phyloP scores from a whole-genome alignment of 345 rosid species.

The Boechera retrofracta region DNA sequence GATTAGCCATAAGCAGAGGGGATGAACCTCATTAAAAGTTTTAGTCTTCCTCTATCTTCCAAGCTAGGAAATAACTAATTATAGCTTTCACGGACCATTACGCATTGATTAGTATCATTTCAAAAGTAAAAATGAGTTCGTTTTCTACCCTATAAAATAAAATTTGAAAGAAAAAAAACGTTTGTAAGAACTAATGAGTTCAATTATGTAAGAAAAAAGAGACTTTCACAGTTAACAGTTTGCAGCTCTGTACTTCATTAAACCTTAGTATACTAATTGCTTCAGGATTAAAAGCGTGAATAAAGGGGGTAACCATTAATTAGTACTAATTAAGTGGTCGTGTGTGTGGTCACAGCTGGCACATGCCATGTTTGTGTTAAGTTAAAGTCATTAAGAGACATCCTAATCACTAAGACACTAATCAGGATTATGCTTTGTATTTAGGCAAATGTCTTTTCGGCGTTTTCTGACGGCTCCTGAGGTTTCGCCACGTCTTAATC shows the following conservation, averaged over 20 bases:
- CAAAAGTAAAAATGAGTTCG: not conserved
- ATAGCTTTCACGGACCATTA: constrained; percentile 43
- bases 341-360: constrained; percentile 39
- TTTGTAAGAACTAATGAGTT: not conserved
- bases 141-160: not conserved
- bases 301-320: constrained; percentile 2
- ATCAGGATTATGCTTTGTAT: constrained; percentile 43
- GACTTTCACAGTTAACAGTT: constrained; percentile 10
- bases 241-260: not conserved
- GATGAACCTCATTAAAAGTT: constrained; percentile 29
- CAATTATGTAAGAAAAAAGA: not conserved
- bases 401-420: constrained; percentile 28
- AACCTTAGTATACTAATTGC: not conserved
- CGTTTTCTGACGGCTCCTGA: constrained; percentile 30
- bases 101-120: not conserved
- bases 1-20: constrained; percentile 40
- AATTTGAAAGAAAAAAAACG: not conserved
- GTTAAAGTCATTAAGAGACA: constrained; percentile 25
- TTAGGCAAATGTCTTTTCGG: constrained; percentile 39
- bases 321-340: constrained; percentile 35
- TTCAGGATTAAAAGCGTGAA: not conserved
- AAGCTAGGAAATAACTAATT: constrained; percentile 11
- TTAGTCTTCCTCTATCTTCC: constrained; percentile 27
- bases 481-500: constrained; percentile 40
- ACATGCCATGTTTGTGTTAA: constrained; percentile 39